Conservation (phyloP, 371 early-diverging fungal genomes). For the Saksenaea vasiformis region DNA sequence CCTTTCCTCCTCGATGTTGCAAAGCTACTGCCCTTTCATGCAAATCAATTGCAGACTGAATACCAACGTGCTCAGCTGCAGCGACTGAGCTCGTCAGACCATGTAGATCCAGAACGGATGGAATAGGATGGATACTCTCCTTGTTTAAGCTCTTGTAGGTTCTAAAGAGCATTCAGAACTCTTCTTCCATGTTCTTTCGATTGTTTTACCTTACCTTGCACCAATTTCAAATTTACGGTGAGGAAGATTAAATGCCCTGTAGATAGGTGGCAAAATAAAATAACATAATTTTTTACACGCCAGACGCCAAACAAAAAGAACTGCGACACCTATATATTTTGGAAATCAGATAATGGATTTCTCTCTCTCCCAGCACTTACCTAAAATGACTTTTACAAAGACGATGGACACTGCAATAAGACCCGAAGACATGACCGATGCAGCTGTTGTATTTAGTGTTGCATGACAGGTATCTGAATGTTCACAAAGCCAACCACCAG, state of each 20-base stretch:
- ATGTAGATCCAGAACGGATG: conserved; percentile 63
- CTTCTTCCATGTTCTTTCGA: not conserved
- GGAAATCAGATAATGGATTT: not conserved
- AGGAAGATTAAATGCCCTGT: conserved; percentile 62
- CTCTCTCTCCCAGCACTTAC: conserved; percentile 16
- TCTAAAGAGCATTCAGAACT: conserved; percentile 21
- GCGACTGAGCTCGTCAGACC: conserved; percentile 47
- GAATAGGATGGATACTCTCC: conserved; percentile 64
- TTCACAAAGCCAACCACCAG: conserved; percentile 62
- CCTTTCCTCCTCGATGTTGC: conserved; percentile 43
- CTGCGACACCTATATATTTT: conserved; percentile 46
- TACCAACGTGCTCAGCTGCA: conserved; percentile 53
- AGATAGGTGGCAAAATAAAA: conserved; percentile 61
- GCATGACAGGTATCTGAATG: conserved; percentile 38
- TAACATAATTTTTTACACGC: conserved; percentile 61
- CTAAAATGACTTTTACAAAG: conserved; percentile 49
- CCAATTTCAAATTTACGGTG: conserved; percentile 60
- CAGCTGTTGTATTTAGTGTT: conserved; percentile 27
- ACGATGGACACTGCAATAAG: conserved; percentile 33
- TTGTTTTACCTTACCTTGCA: conserved; percentile 31
- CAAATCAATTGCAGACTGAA: conserved; percentile 60
- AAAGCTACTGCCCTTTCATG: conserved; percentile 48
- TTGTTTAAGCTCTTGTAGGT: conserved; percentile 60
- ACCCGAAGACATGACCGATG: conserved; percentile 41
- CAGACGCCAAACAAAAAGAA: conserved; percentile 67